These are phyloP conservation scores for Arabidopsis thaliana DNA, from an alignment of 345 rosid species.

Conservation along the genomic window DNA sequence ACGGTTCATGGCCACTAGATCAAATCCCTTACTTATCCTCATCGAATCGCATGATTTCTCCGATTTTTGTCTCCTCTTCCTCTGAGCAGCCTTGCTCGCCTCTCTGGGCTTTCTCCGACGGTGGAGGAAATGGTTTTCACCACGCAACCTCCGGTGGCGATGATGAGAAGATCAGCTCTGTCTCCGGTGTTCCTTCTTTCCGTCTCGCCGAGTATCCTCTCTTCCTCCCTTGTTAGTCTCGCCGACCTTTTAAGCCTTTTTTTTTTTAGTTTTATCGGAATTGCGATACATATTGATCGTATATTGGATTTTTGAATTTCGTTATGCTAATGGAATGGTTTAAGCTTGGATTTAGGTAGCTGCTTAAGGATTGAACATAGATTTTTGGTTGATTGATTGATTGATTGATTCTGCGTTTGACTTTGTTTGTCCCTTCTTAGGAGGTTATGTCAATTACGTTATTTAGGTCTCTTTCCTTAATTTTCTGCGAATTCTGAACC, in stretches of 20 bases:
- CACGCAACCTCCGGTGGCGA: constrained; percentile 3
- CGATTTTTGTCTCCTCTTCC: constrained; percentile 48
- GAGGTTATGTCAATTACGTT: constrained; percentile 2
- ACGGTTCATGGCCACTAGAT: constrained; percentile 75
- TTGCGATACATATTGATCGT: not conserved
- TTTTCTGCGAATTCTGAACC: not conserved
- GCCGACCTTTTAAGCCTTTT: not conserved
- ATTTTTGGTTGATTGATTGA: constrained; percentile 27
- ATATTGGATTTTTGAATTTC: constrained; percentile 9
- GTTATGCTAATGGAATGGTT: not conserved
- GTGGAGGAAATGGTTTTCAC: constrained; percentile 8
- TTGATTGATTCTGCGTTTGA: constrained; percentile 39
- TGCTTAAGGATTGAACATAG: constrained; percentile 27
- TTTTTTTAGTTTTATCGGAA: not conserved
- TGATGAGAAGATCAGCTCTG: constrained; percentile 48
- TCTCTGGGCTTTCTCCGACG: constrained; percentile 87
- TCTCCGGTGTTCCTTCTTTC: constrained; percentile 39
- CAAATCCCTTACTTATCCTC: constrained; percentile 56
- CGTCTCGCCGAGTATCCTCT: constrained; percentile 58
- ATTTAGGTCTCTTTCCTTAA: not conserved
- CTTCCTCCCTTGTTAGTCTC: constrained; percentile 63
- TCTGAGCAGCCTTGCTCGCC: constrained; percentile 85
- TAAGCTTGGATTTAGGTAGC: not conserved
- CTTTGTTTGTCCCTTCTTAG: constrained; percentile 32
- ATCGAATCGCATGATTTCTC: constrained; percentile 61